Conservation (phyloP, 176 grass and related monocot species). For the Metroxylon sagu region DNA sequence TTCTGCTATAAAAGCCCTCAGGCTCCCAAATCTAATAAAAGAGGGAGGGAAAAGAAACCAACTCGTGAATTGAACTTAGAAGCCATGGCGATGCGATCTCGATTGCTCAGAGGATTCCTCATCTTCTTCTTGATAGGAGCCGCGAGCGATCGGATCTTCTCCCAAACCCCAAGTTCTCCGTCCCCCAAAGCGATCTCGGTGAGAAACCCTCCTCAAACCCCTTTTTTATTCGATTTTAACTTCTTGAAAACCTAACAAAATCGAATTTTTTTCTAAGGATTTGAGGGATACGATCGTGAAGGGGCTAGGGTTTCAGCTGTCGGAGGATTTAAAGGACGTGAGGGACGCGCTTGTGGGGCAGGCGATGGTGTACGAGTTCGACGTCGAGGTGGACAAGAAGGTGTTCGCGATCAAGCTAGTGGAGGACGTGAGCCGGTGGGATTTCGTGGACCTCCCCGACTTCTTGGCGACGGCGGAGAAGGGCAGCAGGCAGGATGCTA, state of each 20-base stretch:
- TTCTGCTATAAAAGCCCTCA: too few relatives aligned
- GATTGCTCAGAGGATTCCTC: constrained; percentile 29
- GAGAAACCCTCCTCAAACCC: constrained; percentile 8
- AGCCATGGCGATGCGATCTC: constrained; percentile 41
- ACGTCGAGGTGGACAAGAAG: constrained; percentile 65
- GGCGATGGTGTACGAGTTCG: constrained; percentile 74
- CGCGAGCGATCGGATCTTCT: constrained; percentile 21
- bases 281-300: constrained; percentile 73
- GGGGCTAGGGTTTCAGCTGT: constrained; percentile 46
- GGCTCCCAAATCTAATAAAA: too few relatives aligned
- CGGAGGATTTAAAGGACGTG: constrained; percentile 66
- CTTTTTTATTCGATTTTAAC: not conserved
- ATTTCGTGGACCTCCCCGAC: constrained; percentile 73
- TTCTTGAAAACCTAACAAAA: not conserved
- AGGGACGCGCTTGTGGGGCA: constrained; percentile 71
- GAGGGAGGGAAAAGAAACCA: too few relatives aligned
- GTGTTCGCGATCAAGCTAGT: constrained; percentile 65
- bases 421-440: constrained; percentile 66
- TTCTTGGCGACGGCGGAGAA: constrained; percentile 31
- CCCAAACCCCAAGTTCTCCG: constrained; percentile 24
- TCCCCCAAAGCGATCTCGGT: constrained; percentile 66
- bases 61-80: too few relatives aligned
- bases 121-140: constrained; percentile 22
- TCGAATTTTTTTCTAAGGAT: constrained; percentile 33
- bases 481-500: constrained; percentile 18